Percentiles rank a stretch among this genome's conserved stretches.
Evolutionary conservation across 352 stramenopile genomes (phyloP).

Genomic region (Phytopythium mirpurense): DNA sequence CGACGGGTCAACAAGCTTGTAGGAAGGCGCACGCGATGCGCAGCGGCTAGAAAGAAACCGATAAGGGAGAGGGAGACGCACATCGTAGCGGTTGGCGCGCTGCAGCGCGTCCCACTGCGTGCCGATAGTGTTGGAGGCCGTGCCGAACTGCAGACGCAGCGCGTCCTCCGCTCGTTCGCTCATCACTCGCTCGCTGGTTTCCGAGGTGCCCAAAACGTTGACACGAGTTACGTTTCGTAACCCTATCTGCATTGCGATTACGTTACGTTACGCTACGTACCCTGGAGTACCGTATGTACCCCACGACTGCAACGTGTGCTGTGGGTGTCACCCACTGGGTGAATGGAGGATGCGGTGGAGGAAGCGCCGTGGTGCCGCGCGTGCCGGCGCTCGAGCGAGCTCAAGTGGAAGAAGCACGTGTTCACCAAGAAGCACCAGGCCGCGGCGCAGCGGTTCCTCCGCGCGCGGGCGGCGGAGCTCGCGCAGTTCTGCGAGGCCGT

Average conservation of each 20-base stretch:
- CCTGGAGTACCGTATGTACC: too few species aligned
- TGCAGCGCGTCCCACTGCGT: constrained; percentile 54
- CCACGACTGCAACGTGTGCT: too few species aligned
- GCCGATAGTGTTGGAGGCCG: constrained; percentile 57
- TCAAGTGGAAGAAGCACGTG: constrained; percentile 67
- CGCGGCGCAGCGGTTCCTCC: constrained; percentile 33
- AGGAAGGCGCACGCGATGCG: not conserved
- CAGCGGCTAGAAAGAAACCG: not conserved
- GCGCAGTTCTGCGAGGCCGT: constrained; percentile 19
- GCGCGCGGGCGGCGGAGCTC: constrained; percentile 18
- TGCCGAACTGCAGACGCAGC: constrained; percentile 68
- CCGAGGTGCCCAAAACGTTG: too few species aligned
- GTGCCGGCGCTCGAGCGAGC: constrained; percentile 52
- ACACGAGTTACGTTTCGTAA: too few species aligned
- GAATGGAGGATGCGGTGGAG: constrained; percentile 17
- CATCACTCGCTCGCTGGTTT: too few species aligned
- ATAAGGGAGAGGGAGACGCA: constrained; percentile 9
- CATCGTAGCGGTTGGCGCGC: constrained; percentile 28
- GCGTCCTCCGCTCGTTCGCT: constrained; percentile 31
- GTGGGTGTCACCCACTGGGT: too few species aligned
- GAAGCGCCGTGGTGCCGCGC: constrained; percentile 45
- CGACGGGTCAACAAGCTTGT: not conserved
- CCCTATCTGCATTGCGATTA: too few species aligned
- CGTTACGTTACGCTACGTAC: too few species aligned
- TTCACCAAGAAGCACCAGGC: constrained; percentile 57